Percentiles rank a stretch among this genome's conserved stretches.
phyloP scores from a whole-genome alignment of 805 yeast species.

The Candida tibetensis region DNA sequence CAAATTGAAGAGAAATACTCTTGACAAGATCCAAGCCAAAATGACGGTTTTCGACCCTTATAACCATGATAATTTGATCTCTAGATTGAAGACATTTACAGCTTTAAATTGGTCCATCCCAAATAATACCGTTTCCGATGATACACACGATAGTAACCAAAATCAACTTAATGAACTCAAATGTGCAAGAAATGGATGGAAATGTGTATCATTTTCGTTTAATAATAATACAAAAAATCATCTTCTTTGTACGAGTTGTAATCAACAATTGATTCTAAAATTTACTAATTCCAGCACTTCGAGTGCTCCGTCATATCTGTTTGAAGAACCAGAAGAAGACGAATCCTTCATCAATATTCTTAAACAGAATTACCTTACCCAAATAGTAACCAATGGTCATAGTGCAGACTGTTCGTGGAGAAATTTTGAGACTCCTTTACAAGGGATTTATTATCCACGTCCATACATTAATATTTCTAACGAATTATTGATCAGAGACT shows the following conservation, averaged over 20 bases:
- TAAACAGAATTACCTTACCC: slow-evolving; percentile 21
- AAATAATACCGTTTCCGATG: neutral
- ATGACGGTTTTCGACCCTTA: slow-evolving; percentile 36
- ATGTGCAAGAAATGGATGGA: slow-evolving; percentile 56
- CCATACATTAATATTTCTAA: slow-evolving; percentile 32
- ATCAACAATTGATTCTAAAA: slow-evolving; percentile 24
- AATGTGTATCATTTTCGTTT: slow-evolving; percentile 33
- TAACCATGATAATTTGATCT: slow-evolving; percentile 30
- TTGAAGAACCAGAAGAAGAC: slow-evolving; percentile 8
- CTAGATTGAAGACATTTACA: slow-evolving; percentile 43
- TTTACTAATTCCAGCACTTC: slow-evolving; percentile 13
- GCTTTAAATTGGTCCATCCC: slow-evolving; percentile 49
- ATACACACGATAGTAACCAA: slow-evolving; percentile 8
- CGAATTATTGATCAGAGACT: slow-evolving; percentile 26
- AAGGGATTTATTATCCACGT: slow-evolving; percentile 33
- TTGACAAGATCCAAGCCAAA: slow-evolving; percentile 14
- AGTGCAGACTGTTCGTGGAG: slow-evolving; percentile 36
- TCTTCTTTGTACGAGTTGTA: slow-evolving; percentile 33
- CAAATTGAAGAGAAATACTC: slow-evolving; percentile 13
- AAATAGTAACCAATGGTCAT: slow-evolving; percentile 27
- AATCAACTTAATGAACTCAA: slow-evolving; percentile 41
- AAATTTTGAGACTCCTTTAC: slow-evolving; percentile 30
- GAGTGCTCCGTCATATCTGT: slow-evolving; percentile 7
- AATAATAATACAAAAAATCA: slow-evolving; percentile 26
- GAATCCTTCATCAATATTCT: slow-evolving; percentile 41